Evolutionary conservation across 306 rosid species (phyloP).

Genomic region (Quercus robur): DNA sequence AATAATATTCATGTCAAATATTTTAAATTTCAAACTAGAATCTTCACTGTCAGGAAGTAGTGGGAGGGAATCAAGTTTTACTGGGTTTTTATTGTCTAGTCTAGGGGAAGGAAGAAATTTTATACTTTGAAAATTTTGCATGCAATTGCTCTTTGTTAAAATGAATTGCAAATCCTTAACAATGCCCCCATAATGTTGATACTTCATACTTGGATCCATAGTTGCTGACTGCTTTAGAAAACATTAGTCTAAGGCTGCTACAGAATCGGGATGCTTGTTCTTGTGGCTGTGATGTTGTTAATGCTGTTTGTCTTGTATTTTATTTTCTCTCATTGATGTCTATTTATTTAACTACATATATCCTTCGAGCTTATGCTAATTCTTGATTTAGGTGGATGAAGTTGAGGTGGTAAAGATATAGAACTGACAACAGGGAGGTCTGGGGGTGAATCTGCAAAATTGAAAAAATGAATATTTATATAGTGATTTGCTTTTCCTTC

Average conservation of each 20-base stretch:
- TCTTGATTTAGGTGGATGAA: slow-evolving; percentile 78
- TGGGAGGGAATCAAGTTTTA: slow-evolving; percentile 3
- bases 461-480: slow-evolving; percentile 1
- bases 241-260: neutral
- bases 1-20: neutral
- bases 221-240: neutral
- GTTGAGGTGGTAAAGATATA: slow-evolving; percentile 86
- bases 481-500: slow-evolving; percentile 4
- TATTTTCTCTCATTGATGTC: neutral
- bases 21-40: neutral
- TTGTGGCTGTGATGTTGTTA: neutral
- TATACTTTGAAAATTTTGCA: neutral
- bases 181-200: neutral
- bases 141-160: neutral
- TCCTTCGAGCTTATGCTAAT: slow-evolving; percentile 19
- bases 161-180: neutral
- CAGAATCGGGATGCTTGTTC: slow-evolving; percentile 7
- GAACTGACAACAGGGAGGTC: slow-evolving; percentile 92
- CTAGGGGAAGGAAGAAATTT: slow-evolving; percentile 8
- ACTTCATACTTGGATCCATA: neutral
- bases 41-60: neutral
- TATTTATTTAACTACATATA: neutral
- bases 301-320: neutral
- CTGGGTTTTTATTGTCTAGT: slow-evolving; percentile 2
- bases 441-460: slow-evolving; percentile 58